Base-by-base conservation (phyloP, 176 grass and related monocot species). In the Phragmites australis region DNA sequence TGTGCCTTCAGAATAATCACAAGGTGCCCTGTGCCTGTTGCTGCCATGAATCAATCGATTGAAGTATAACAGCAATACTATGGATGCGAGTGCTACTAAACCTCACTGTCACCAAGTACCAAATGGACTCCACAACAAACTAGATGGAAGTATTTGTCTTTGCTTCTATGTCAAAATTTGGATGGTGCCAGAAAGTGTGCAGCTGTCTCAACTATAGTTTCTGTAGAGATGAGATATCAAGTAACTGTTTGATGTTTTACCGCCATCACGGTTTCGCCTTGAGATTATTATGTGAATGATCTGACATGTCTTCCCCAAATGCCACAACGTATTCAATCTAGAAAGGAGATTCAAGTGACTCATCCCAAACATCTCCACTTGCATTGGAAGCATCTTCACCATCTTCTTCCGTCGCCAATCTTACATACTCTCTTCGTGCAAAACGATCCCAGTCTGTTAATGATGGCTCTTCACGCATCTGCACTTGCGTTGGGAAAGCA, bases 391-490 rank as follows among this genome's bases (percentile, higher is more conserved):
- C 95, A 93, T 97, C 92, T 92, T 97, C 95, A n/a, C 85, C 90
- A 87, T 97, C 95, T 73, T 97, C 95, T 89, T 97, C 95, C 95
- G 93, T 94, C 0, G 90, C 91, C 83, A 97, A 85, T 76, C 95
- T 93, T 69, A 97, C 90, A 53, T 97, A 94, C 69, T 97, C 92
- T 87, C 90, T 92, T 61, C 83, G 86, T 63, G 95, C 95, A 78
- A 97, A 97, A 50, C 95, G 90, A 68, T 97, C 95, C 92, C 95
- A 97, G 54, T 97, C 95, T 65, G 92, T 97, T 78, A 97, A 88
- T 59, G 92, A 90, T 70, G 92, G 95, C 59, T 97, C 90, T 78
- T 94, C 92, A 76, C 95, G 90, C 92, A 94, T 93, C 95, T 97
- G 87, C 37, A 84, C n/a, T 79, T 16, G 61, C 46, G 72, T 81